phyloP scores from a whole-genome alignment of 352 stramenopile genomes.

The Phytopythium aichiense region DNA sequence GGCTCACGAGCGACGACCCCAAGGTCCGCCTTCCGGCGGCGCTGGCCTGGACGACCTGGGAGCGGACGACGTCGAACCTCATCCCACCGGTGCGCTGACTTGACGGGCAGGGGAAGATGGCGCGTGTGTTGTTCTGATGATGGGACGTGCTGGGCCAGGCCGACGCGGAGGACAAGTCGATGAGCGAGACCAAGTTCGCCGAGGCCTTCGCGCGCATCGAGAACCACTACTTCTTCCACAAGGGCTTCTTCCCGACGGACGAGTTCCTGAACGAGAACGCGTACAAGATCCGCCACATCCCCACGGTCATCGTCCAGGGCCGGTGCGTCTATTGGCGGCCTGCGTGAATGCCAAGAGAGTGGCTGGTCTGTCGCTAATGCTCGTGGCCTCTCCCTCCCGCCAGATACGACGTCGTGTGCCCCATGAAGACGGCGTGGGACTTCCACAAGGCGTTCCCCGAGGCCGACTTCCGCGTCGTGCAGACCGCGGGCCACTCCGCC shows the following conservation, averaged over 20 bases:
- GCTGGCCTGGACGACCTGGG: slow-evolving; percentile 90
- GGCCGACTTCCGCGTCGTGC: slow-evolving; percentile 46
- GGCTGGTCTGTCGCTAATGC: too few relatives aligned
- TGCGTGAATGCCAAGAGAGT: too few relatives aligned
- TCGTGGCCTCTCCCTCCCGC: too few relatives aligned
- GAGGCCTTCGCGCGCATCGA: slow-evolving; percentile 92
- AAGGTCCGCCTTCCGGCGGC: slow-evolving; percentile 74
- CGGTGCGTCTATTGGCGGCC: slow-evolving; percentile 9
- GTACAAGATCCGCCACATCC: slow-evolving; percentile 90
- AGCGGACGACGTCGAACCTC: slow-evolving; percentile 83
- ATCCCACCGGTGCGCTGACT: slow-evolving; percentile 37
- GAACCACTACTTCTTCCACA: slow-evolving; percentile 92
- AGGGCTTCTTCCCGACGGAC: slow-evolving; percentile 86
- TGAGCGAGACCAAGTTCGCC: slow-evolving; percentile 72
- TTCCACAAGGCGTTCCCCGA: slow-evolving; percentile 58
- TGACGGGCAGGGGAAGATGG: too few relatives aligned
- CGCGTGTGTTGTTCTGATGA: too few relatives aligned
- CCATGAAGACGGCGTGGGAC: slow-evolving; percentile 65
- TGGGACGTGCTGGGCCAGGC: slow-evolving; percentile 12
- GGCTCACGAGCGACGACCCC: slow-evolving; percentile 83
- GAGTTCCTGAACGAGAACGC: slow-evolving; percentile 87
- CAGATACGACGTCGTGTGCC: slow-evolving; percentile 72
- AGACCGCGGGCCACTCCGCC: slow-evolving; percentile 46
- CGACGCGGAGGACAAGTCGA: slow-evolving; percentile 67
- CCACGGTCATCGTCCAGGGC: slow-evolving; percentile 90